Conservation (phyloP, 1,139 yeast genomes). For the Debaryomyces coudertii region DNA sequence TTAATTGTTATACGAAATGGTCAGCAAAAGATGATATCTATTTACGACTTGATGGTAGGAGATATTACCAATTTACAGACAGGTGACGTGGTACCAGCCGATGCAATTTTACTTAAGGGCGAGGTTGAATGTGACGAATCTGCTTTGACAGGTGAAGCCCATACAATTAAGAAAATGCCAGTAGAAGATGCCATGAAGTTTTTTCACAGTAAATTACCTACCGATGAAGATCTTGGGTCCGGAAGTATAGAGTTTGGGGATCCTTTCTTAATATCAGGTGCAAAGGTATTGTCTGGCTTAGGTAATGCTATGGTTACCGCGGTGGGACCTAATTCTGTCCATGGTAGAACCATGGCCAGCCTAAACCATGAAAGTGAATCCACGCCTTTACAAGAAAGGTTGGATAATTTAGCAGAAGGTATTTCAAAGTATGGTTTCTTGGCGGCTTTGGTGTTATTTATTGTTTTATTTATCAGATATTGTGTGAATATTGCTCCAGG, state of each 20-base stretch:
- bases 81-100: constrained; percentile 94
- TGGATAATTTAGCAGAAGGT: constrained; percentile 84
- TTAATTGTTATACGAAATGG: constrained; percentile 79
- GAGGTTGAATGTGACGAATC: constrained; percentile 89
- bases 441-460: constrained; percentile 77
- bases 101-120: constrained; percentile 76
- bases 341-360: constrained; percentile 89
- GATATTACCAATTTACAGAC: constrained; percentile 83
- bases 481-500: constrained; percentile 64
- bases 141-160: constrained; percentile 91
- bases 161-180: constrained; percentile 70
- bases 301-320: constrained; percentile 89
- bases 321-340: constrained; percentile 84
- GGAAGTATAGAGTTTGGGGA: constrained; percentile 53
- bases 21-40: constrained; percentile 65
- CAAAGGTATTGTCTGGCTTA: constrained; percentile 81
- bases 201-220: constrained; percentile 31
- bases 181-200: constrained; percentile 50
- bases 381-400: constrained; percentile 87
- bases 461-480: constrained; percentile 78
- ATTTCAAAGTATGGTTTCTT: constrained; percentile 91
- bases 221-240: constrained; percentile 55
- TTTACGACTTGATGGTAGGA: constrained; percentile 82
- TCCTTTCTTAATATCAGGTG: constrained; percentile 89
- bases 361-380: constrained; percentile 73